phyloP scores from a whole-genome alignment of 108 stramenopile genomes.

The Fistulifera pelliculosa region DNA sequence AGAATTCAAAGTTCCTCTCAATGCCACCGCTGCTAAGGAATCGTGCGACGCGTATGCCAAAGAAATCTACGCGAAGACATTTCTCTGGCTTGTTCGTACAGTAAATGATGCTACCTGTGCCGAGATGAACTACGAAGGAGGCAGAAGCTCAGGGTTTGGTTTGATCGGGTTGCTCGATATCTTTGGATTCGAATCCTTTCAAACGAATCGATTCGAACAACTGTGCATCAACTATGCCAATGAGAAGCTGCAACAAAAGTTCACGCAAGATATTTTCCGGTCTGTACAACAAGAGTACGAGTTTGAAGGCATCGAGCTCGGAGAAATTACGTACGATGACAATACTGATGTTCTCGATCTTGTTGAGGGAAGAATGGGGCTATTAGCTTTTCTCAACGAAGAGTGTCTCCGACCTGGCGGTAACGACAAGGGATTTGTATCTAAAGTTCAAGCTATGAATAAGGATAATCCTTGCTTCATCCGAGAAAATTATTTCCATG shows the following conservation, averaged over 20 bases:
- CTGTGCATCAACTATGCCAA: constrained; percentile 93
- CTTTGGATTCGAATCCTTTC: constrained; percentile 95
- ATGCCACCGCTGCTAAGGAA: constrained; percentile 60
- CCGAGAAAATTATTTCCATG: constrained; percentile 42
- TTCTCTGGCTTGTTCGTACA: constrained; percentile 77
- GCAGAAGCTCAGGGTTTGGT: constrained; percentile 24
- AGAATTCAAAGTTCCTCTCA: constrained; percentile 72
- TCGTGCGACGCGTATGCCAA: constrained; percentile 94
- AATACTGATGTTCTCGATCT: constrained; percentile 87
- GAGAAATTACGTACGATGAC: constrained; percentile 85
- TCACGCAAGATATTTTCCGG: constrained; percentile 86
- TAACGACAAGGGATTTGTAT: constrained; percentile 71
- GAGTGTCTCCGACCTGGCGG: constrained; percentile 92
- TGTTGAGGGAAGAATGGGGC: constrained; percentile 89
- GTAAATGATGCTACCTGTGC: constrained; percentile 79
- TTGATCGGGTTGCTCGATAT: constrained; percentile 94
- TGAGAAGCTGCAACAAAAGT: constrained; percentile 89
- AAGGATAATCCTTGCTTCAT: constrained; percentile 48
- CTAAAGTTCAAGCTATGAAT: constrained; percentile 56
- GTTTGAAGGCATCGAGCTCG: constrained; percentile 85
- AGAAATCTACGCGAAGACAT: constrained; percentile 75
- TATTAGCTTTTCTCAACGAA: constrained; percentile 90
- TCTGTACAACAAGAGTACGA: constrained; percentile 87
- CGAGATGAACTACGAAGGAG: constrained; percentile 30
- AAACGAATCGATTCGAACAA: constrained; percentile 82